These are phyloP conservation scores for Haematococcus lacustris DNA, from an alignment of 139 green algal genomes.

Conservation along the genomic window DNA sequence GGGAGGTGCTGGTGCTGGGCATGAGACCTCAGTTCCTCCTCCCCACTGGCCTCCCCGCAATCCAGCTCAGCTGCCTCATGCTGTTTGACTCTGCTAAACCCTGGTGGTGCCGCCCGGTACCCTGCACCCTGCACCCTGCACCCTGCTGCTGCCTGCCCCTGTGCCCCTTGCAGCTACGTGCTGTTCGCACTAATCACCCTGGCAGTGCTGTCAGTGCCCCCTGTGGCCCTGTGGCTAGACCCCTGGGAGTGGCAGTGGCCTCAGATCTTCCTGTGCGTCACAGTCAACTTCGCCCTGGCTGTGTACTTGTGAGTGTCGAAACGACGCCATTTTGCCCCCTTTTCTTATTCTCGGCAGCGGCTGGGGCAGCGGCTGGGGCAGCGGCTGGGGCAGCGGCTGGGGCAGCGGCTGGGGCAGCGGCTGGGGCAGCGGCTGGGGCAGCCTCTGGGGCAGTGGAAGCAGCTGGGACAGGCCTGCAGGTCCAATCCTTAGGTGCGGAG, in stretches of 20 bases:
- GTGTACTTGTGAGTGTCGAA: slow-evolving; percentile 36
- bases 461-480: neutral
- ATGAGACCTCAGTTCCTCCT: too few relatives aligned
- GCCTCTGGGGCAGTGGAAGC: too few relatives aligned
- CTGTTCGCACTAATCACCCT: slow-evolving; percentile 43
- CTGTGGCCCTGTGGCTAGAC: slow-evolving; percentile 31
- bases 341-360: neutral
- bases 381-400: too few relatives aligned
- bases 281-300: slow-evolving; percentile 42
- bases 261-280: slow-evolving; percentile 38
- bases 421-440: too few relatives aligned
- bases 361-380: too few relatives aligned
- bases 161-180: slow-evolving; percentile 21
- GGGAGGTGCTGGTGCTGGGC: too few relatives aligned
- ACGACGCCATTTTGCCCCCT: neutral
- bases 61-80: neutral
- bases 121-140: neutral
- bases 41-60: neutral
- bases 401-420: too few relatives aligned
- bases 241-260: slow-evolving; percentile 24
- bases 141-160: neutral
- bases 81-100: neutral
- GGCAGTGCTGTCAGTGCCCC: slow-evolving; percentile 33
- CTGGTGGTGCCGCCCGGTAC: neutral
- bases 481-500: neutral